phyloP scores from a whole-genome alignment of 805 yeast species.

The Suhomyces vadensis region DNA sequence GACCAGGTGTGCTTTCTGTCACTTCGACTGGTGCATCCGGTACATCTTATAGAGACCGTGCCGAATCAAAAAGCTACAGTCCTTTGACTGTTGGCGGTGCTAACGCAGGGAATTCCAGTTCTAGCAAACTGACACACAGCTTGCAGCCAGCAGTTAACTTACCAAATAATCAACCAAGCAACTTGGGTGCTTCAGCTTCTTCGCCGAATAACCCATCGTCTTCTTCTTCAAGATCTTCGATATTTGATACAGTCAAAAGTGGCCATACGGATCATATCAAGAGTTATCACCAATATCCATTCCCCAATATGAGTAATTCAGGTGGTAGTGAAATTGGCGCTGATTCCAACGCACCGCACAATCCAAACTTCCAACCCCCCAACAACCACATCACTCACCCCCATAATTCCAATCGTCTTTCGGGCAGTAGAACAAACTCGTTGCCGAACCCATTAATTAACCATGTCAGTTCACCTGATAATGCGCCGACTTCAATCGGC shows the following conservation, averaged over 20 bases:
- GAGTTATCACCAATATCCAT: slow-evolving; percentile 17
- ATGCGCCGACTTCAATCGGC: neutral
- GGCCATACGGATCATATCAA: slow-evolving; percentile 6
- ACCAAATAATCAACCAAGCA: neutral
- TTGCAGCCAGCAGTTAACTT: neutral
- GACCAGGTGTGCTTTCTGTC: slow-evolving; percentile 7
- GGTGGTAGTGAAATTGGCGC: neutral
- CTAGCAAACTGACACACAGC: neutral
- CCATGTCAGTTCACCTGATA: slow-evolving; percentile 3
- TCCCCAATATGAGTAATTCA: slow-evolving; percentile 15
- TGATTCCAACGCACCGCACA: neutral
- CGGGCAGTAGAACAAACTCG: slow-evolving; percentile 20
- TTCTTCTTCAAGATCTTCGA: slow-evolving; percentile 8
- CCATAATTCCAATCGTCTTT: slow-evolving; percentile 3
- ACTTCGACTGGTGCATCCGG: neutral
- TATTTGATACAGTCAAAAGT: slow-evolving; percentile 1
- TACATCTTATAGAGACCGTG: slow-evolving; percentile 10
- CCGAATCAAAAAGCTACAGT: slow-evolving; percentile 18
- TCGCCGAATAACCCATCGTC: slow-evolving; percentile 5
- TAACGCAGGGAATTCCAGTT: slow-evolving; percentile 10
- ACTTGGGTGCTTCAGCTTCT: slow-evolving; percentile 6
- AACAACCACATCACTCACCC: neutral
- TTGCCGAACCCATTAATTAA: slow-evolving; percentile 21
- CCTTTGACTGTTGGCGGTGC: slow-evolving; percentile 19
- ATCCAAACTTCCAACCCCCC: neutral